phyloP scores from a whole-genome alignment of 768 basidiomycete species.

The Tricholoma sp. region DNA sequence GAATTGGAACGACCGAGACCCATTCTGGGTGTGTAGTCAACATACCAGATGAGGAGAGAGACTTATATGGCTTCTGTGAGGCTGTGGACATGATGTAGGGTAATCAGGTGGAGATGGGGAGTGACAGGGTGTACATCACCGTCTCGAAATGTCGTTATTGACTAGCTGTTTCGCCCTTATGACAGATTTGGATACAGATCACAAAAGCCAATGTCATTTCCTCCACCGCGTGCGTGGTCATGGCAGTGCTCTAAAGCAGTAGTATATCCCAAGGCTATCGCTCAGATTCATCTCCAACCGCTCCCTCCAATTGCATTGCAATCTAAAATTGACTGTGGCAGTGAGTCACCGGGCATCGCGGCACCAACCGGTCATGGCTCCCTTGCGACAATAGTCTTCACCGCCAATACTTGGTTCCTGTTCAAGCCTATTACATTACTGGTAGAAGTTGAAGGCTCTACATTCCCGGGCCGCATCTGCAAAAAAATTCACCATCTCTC shows the following conservation, averaged over 20 bases:
- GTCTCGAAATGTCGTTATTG: neutral
- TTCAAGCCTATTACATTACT: too few species aligned
- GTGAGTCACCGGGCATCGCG: too few species aligned
- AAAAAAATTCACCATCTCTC: too few species aligned
- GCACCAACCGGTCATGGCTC: too few species aligned
- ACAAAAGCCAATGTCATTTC: neutral
- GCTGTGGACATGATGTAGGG: neutral
- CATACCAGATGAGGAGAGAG: neutral
- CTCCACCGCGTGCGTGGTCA: neutral
- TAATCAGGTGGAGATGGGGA: neutral
- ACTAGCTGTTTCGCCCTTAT: neutral
- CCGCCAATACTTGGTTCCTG: too few species aligned
- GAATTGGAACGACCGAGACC: neutral
- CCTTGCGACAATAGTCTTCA: too few species aligned
- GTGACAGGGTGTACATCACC: neutral
- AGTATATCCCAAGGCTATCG: neutral
- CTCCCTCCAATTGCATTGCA: too few species aligned
- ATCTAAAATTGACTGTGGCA: too few species aligned
- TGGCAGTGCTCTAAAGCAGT: neutral
- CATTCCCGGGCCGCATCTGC: too few species aligned
- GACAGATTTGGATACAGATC: neutral
- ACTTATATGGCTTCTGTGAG: neutral
- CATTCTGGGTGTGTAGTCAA: neutral
- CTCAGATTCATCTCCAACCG: neutral
- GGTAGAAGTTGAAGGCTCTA: too few species aligned